These are phyloP conservation scores for Veloporphyrellus conicus DNA, from an alignment of 1,284 basidiomycete genomes.

Conservation along the genomic window DNA sequence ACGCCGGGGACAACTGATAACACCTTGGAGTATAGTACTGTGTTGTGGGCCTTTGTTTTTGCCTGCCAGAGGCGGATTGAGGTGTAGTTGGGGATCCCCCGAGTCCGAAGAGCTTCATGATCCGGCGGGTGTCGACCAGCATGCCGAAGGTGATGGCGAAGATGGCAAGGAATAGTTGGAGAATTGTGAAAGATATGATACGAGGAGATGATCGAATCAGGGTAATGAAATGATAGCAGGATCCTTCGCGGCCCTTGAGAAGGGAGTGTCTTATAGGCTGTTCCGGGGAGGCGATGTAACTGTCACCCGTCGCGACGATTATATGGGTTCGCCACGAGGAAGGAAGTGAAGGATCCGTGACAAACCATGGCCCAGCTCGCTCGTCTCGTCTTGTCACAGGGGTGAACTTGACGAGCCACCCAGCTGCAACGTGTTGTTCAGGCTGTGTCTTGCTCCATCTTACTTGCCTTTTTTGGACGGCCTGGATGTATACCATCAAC, in stretches of 20 bases:
- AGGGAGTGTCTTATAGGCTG: slow-evolving; percentile 25
- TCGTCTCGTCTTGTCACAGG: slow-evolving; percentile 5
- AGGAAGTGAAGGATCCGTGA: slow-evolving; percentile 4
- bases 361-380: slow-evolving; percentile 12
- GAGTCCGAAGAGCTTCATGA: slow-evolving; percentile 33
- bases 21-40: slow-evolving; percentile 27
- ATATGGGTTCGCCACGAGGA: slow-evolving; percentile 25
- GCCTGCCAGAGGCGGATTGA: slow-evolving; percentile 20
- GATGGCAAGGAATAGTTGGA: slow-evolving; percentile 22
- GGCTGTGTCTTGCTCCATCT: slow-evolving; percentile 22
- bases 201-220: slow-evolving; percentile 13
- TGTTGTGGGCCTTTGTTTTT: slow-evolving; percentile 24
- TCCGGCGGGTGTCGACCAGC: slow-evolving; percentile 32
- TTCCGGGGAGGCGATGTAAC: slow-evolving; percentile 29
- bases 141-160: slow-evolving; percentile 28
- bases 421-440: slow-evolving; percentile 25
- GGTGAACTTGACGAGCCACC: slow-evolving; percentile 12
- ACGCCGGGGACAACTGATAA: neutral
- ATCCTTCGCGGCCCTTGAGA: slow-evolving; percentile 14
- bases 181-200: slow-evolving; percentile 27
- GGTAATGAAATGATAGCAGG: slow-evolving; percentile 11
- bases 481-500: slow-evolving; percentile 17
- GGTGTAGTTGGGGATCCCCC: slow-evolving; percentile 28
- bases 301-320: slow-evolving; percentile 9
- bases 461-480: slow-evolving; percentile 27